Conservation (phyloP, 306 rosid genomes). For the Rubus idaeus region DNA sequence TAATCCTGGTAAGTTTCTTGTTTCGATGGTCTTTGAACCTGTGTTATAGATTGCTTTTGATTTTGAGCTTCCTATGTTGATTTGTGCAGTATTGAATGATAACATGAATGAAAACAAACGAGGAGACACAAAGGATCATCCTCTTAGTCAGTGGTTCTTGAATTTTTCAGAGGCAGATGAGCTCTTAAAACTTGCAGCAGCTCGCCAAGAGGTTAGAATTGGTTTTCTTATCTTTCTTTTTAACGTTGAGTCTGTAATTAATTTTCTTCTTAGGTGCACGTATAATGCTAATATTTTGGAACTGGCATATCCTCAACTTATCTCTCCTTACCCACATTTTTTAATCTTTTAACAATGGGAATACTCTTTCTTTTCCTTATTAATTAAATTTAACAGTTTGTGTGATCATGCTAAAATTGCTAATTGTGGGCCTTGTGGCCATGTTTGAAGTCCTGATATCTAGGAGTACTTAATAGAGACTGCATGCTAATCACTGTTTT, state of each 20-base stretch:
- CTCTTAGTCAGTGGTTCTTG: constrained; percentile 83
- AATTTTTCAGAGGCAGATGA: constrained; percentile 98
- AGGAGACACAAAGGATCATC: constrained; percentile 84
- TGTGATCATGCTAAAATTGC: background rate
- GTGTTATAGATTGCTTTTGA: constrained; percentile 11
- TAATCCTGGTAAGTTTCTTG: constrained; percentile 54
- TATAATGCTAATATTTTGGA: constrained; percentile 4
- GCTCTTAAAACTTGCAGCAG: constrained; percentile 90
- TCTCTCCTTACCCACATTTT: background rate
- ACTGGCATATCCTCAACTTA: background rate
- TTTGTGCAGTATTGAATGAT: constrained; percentile 55
- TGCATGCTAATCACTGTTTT: background rate
- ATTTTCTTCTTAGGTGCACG: background rate
- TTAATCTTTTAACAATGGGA: background rate
- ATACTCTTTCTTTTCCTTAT: background rate
- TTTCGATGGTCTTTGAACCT: background rate
- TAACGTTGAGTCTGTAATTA: background rate
- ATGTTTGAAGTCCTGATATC: background rate
- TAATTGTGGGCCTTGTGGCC: background rate
- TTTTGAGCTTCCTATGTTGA: constrained; percentile 6
- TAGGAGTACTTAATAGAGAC: background rate
- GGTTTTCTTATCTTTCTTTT: background rate
- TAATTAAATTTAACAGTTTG: background rate
- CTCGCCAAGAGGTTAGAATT: constrained; percentile 87
- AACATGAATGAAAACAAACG: constrained; percentile 47